phyloP scores from a whole-genome alignment of 129 eudicot species.

The Apium graveolens region DNA sequence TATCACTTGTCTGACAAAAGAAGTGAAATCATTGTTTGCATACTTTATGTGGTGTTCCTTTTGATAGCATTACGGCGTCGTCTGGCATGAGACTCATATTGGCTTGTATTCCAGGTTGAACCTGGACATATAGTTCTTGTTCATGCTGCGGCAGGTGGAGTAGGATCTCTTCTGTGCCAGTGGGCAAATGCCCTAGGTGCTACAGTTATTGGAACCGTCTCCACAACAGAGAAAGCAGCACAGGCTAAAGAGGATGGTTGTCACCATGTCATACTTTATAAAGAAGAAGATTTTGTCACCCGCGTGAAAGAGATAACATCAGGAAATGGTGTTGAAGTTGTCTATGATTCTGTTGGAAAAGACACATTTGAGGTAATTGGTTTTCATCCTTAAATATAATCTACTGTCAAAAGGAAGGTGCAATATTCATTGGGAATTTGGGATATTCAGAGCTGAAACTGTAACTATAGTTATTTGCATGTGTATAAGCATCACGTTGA shows the following conservation, averaged over 20 bases:
- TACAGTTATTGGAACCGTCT: conserved; percentile 62
- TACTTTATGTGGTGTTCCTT: not conserved
- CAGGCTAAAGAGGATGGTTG: conserved; percentile 72
- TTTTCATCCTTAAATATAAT: not conserved
- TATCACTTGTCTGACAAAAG: not conserved
- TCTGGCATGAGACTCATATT: not conserved
- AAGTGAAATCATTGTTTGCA: not conserved
- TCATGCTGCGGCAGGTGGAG: conserved; percentile 70
- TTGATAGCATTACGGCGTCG: not conserved
- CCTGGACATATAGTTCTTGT: conserved; percentile 55
- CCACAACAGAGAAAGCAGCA: conserved; percentile 52
- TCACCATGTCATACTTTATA: conserved; percentile 45
- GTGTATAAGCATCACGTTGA: not conserved
- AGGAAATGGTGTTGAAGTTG: conserved; percentile 55
- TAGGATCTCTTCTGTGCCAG: conserved; percentile 55
- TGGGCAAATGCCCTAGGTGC: conserved; percentile 66
- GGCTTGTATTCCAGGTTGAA: conserved; percentile 35
- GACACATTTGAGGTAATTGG: conserved; percentile 55
- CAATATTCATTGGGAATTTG: not conserved
- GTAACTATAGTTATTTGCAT: not conserved
- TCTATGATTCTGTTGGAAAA: conserved; percentile 64
- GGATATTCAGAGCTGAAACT: not conserved
- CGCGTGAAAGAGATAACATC: conserved; percentile 54
- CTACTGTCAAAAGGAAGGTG: not conserved
- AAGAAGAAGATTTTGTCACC: conserved; percentile 46